Evolutionary conservation across 768 basidiomycete genomes (phyloP).

Genomic region (Imleria badia): DNA sequence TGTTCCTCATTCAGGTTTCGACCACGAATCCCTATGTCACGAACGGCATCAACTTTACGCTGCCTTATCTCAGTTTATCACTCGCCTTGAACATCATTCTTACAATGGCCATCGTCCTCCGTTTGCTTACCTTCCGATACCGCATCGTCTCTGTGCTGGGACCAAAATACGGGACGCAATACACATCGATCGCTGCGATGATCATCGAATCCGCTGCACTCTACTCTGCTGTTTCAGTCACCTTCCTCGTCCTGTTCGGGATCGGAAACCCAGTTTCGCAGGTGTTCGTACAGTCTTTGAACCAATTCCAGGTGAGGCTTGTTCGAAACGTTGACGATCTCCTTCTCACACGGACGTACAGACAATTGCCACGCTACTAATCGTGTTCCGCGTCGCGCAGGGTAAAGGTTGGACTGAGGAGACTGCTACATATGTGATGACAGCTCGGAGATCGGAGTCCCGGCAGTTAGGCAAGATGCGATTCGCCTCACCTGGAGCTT

Average conservation of each 20-base stretch:
- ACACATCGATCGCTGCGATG: constrained; percentile 35
- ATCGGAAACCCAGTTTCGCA: constrained; percentile 23
- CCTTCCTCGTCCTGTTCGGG: constrained; percentile 32
- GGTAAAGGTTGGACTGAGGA: constrained; percentile 6
- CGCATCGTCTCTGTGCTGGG: constrained; percentile 19
- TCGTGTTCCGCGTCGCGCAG: constrained; percentile 10
- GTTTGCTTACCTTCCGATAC: constrained; percentile 26
- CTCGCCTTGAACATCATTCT: constrained; percentile 33
- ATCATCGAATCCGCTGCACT: constrained; percentile 36
- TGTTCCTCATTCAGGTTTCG: constrained; percentile 13
- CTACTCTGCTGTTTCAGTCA: constrained; percentile 27
- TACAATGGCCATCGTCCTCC: constrained; percentile 32
- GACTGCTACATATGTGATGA: background rate
- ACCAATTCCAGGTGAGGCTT: constrained; percentile 26
- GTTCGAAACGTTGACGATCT: background rate
- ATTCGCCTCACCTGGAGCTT: background rate
- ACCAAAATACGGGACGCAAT: constrained; percentile 19
- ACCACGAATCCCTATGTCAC: constrained; percentile 12
- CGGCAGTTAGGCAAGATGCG: background rate
- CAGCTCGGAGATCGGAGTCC: background rate
- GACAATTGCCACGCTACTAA: constrained; percentile 5
- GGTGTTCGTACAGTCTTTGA: constrained; percentile 30
- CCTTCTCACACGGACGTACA: background rate
- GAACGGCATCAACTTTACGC: constrained; percentile 8
- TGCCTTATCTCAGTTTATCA: constrained; percentile 29